These are phyloP conservation scores for Nannochloris sp. DNA, from an alignment of 139 green algal genomes.

Conservation along the genomic window DNA sequence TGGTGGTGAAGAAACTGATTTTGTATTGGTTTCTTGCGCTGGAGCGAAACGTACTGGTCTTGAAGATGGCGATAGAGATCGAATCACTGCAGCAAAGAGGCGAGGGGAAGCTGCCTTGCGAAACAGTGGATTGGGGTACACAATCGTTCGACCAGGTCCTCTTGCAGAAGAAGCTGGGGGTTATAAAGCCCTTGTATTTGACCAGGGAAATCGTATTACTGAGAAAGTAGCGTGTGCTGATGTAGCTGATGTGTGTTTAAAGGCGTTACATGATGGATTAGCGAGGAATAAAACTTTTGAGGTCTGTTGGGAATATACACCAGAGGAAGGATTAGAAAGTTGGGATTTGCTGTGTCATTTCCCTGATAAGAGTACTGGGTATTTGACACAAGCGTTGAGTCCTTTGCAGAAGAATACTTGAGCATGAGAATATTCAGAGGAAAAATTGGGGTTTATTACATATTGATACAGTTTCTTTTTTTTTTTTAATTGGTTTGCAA, in stretches of 20 bases:
- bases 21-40: conserved; percentile 87
- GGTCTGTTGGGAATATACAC: conserved; percentile 79
- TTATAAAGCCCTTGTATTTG: conserved; percentile 95
- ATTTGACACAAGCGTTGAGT: conserved; percentile 71
- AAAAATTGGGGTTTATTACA: no score
- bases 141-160: conserved; percentile 77
- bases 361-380: conserved; percentile 70
- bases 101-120: conserved; percentile 75
- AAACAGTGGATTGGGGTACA: conserved; percentile 87
- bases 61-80: conserved; percentile 12
- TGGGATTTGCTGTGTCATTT: conserved; percentile 87
- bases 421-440: no score
- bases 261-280: conserved; percentile 58
- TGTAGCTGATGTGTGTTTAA: conserved; percentile 94
- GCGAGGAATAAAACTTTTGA: conserved; percentile 98
- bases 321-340: conserved; percentile 42
- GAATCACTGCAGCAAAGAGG: conserved; percentile 57
- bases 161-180: conserved; percentile 90
- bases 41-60: conserved; percentile 34
- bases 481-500: conserved; percentile 8
- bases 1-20: conserved; percentile 77
- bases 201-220: conserved; percentile 80
- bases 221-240: conserved; percentile 86
- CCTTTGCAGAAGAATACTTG: conserved; percentile 79
- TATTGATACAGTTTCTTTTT: neutral